These are phyloP conservation scores for Thalia dealbata DNA, from an alignment of 176 grass and related monocot species.

Conservation along the genomic window DNA sequence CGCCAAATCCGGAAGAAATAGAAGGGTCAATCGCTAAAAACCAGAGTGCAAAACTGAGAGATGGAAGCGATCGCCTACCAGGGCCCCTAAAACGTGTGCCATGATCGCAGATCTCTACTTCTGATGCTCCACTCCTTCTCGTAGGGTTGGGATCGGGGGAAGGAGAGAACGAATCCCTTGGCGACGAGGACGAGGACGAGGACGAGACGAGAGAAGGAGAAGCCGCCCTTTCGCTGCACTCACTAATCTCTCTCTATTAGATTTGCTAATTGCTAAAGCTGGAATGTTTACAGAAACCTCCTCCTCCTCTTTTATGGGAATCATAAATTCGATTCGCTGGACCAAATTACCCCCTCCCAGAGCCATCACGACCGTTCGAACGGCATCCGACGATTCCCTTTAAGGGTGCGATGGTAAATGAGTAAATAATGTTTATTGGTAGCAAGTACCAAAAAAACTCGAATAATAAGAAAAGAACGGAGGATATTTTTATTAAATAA, in stretches of 20 bases:
- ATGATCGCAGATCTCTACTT: constrained; percentile 11
- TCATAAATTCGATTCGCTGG: too few species aligned
- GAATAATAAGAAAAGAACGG: too few species aligned
- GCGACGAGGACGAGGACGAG: not conserved
- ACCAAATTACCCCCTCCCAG: too few species aligned
- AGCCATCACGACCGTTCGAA: too few species aligned
- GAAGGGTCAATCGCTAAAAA: not conserved
- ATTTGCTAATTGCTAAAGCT: not conserved
- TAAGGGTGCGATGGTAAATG: too few species aligned
- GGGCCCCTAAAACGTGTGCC: constrained; percentile 33
- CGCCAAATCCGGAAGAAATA: not conserved
- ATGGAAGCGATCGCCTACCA: constrained; percentile 15
- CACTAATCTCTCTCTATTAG: not conserved
- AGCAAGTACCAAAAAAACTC: too few species aligned
- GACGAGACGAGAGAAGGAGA: not conserved
- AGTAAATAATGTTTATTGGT: too few species aligned
- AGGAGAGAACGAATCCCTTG: not conserved
- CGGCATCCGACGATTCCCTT: too few species aligned
- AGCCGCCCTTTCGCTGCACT: not conserved
- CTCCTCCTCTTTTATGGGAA: too few species aligned
- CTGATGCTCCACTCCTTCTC: not conserved
- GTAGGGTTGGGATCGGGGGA: not conserved
- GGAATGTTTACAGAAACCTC: not conserved
- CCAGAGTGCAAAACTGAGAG: not conserved
- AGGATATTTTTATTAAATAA: too few species aligned